phyloP scores from a whole-genome alignment of 306 rosid species.

The Lathyrus aphaca region DNA sequence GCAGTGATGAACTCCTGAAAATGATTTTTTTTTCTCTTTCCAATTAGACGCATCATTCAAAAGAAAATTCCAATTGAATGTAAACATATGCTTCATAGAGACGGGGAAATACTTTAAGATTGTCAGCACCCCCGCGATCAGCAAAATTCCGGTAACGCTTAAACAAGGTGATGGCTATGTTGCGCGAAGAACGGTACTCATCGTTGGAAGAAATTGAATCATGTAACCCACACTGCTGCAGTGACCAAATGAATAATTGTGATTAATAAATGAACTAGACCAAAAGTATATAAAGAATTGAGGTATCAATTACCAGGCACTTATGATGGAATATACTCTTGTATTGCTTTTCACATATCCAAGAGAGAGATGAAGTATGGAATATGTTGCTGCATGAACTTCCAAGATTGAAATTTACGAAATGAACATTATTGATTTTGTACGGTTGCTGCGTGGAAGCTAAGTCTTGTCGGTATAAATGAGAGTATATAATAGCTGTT shows the following conservation, averaged over 20 bases:
- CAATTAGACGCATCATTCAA: too few relatives aligned
- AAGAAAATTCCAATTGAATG: too few relatives aligned
- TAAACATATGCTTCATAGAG: background rate
- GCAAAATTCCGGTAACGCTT: slow-evolving; percentile 77
- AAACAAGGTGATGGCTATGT: slow-evolving; percentile 90
- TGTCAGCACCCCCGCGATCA: slow-evolving; percentile 94
- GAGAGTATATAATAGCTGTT: slow-evolving; percentile 54
- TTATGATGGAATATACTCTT: slow-evolving; percentile 58
- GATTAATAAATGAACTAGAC: background rate
- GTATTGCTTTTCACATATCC: slow-evolving; percentile 61
- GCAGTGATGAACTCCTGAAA: slow-evolving; percentile 90
- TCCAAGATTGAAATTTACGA: slow-evolving; percentile 46
- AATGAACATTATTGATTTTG: slow-evolving; percentile 59
- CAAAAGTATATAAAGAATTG: background rate
- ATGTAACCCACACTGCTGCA: slow-evolving; percentile 67
- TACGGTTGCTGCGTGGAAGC: slow-evolving; percentile 48
- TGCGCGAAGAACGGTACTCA: slow-evolving; percentile 91
- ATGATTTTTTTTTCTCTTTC: too few relatives aligned
- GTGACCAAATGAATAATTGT: background rate
- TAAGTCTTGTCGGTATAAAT: slow-evolving; percentile 47
- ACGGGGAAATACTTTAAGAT: slow-evolving; percentile 70
- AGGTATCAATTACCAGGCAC: slow-evolving; percentile 57
- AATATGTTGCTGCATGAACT: slow-evolving; percentile 44
- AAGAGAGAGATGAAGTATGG: slow-evolving; percentile 49
- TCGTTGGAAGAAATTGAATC: slow-evolving; percentile 74